Evolutionary conservation across 768 basidiomycete genomes (phyloP), one percentile per base, ranked within the genome.

Genomic region (Rhodosporidiobolus sp.): DNA sequence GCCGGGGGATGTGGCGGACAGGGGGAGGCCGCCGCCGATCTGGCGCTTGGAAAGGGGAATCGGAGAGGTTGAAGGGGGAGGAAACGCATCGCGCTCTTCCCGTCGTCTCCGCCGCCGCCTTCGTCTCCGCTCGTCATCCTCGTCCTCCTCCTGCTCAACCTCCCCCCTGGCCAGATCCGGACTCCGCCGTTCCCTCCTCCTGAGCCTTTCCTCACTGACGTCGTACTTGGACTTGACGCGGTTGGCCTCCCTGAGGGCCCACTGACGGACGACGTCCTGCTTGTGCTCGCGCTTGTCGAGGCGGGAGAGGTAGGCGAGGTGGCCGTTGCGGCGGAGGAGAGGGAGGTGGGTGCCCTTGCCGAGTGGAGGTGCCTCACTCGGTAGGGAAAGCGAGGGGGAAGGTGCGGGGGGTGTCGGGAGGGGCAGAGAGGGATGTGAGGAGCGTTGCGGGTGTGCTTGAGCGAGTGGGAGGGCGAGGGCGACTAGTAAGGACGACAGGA

Each of bases 211-310:
- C 53, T 68, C 70, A 57, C 60, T 20, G n/a, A 19, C 45, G 32
- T 67, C 50, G 65, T 73, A 76, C 58, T 69, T 72, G 43, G 55
- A 60, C 9, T 48, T 35, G 19, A 74, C 28, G 30, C 65, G 52
- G 20, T 69, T 65, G 57, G 58, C 70, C 62, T 76, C 77, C 20
- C 72, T 49, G 26, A 75, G 35, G 3, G 73, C 77, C 76, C 75
- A 76, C 5, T 17, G 43, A 11, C 54, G 38, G 10, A 65, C 52
- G 34, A 58, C 58, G 10, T 52, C 77, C 24, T 34, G 53, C 38
- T 63, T 65, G n/a, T 67, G 61, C n/a, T 55, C 35, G 17, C 58
- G 56, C 48, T 62, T 68, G 35, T 26, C 34, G n/a, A 54, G 30
- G 24, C 50, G 30, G 24, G 50, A 38, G 46, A 67, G 46, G 16